Base-by-base conservation (phyloP, 352 stramenopile species). In the Phytophthora meadii region DNA sequence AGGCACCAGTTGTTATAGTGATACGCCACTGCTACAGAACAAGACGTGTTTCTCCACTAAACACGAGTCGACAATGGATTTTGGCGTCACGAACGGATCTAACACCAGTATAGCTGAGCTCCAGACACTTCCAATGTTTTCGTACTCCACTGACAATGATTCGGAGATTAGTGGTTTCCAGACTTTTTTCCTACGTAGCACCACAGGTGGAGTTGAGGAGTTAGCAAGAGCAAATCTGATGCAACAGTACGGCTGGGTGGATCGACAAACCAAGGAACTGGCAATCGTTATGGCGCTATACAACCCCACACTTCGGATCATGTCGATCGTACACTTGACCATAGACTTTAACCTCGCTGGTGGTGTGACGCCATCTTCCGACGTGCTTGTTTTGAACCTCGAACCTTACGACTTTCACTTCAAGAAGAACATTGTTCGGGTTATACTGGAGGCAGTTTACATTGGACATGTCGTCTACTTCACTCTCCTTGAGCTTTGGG, bases 351-450 rank as follows among this genome's bases (percentile, higher is more conserved):
- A 91, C 28, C 65, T 89, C 17, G 82, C 82, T 1, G 82, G 82
- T 14, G 82, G 79, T 0, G 77, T 91, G 2, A 78, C 51, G 8
- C 79, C 82, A 1, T 39, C 50, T 24, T 77, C 70, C 2, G 68
- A 71, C 19, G 72, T 91, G 10, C 72, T 88, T 19, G 77, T 91
- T 0, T 67, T 83, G 0, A 88, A 88, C 22, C 72, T 91, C 40
- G 80, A 91, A 55, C 82, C 82, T 17, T 91, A 91, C 71, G 81
- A 91, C 66, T 79, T 86, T 41, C 76, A 65, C 11, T 58, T 76
- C 17, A 61, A 52, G 24, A 81, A 68, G 24, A 91, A 91, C 49
- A 60, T 87, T 14, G 8, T 72, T 15, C 80, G 82, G 1, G 55
- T 61, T 10, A 65, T 79, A 5, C 50, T 91, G 7, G 82, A 91